Conservation (phyloP, 2,329 filamentous ascomycete genomes). For the Aspergillus oerlinghausenensis region DNA sequence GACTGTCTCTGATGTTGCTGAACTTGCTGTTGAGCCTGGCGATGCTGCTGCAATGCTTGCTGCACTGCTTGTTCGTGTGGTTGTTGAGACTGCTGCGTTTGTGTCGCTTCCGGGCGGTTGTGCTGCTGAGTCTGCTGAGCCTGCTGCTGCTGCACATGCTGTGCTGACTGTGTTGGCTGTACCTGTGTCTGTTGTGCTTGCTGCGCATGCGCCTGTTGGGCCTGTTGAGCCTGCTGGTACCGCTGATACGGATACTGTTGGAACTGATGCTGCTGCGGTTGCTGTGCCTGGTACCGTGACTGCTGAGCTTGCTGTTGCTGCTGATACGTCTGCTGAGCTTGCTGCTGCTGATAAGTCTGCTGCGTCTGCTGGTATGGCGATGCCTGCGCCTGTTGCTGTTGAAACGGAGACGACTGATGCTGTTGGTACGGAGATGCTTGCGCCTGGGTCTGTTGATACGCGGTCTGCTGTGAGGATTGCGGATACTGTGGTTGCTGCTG, state of each 20-base stretch:
- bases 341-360: constrained; percentile 13
- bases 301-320: constrained; percentile 17
- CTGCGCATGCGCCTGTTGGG: constrained; percentile 4
- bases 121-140: neutral
- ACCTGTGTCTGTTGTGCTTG: constrained; percentile 1
- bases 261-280: constrained; percentile 14
- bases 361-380: constrained; percentile 14
- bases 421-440: constrained; percentile 16
- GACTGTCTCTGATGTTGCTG: constrained; percentile 7
- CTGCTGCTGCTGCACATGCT: neutral
- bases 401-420: constrained; percentile 14
- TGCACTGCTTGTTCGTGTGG: neutral
- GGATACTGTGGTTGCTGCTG: constrained; percentile 10
- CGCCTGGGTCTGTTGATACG: constrained; percentile 13
- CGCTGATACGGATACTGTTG: constrained; percentile 5
- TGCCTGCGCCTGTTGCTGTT: constrained; percentile 16
- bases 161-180: neutral
- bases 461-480: neutral
- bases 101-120: neutral
- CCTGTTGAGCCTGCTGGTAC: neutral
- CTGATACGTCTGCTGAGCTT: constrained; percentile 13
- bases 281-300: constrained; percentile 10
- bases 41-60: neutral
- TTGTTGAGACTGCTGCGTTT: constrained; percentile 2
- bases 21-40: constrained; percentile 2